Evolutionary conservation across 2,329 filamentous ascomycete genomes (phyloP).

Genomic region (Colletotrichum higginsianum): DNA sequence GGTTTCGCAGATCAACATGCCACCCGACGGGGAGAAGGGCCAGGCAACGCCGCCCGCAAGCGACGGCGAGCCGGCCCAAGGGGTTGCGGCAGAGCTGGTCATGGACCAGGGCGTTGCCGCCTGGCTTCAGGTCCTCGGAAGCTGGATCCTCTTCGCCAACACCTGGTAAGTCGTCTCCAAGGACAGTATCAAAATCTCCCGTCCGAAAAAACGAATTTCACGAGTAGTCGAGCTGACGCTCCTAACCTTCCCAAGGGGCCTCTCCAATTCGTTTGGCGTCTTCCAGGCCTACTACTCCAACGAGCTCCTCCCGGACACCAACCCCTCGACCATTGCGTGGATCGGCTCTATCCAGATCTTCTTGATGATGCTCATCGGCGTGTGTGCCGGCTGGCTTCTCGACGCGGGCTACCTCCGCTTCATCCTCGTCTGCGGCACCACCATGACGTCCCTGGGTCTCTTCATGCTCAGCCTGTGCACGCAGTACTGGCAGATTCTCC

Average conservation of each 20-base stretch:
- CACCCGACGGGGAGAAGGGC: slow-evolving; percentile 3
- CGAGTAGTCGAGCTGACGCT: neutral
- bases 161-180: slow-evolving; percentile 47
- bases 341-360: slow-evolving; percentile 64
- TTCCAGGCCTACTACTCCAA: slow-evolving; percentile 68
- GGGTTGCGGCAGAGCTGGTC: neutral
- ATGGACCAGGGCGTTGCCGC: slow-evolving; percentile 54
- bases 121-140: slow-evolving; percentile 64
- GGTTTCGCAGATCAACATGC: neutral
- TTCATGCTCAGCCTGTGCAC: slow-evolving; percentile 58
- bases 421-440: slow-evolving; percentile 57
- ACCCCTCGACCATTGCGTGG: slow-evolving; percentile 54
- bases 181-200: neutral
- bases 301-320: slow-evolving; percentile 43
- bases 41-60: neutral
- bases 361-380: slow-evolving; percentile 59
- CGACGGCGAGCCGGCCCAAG: neutral
- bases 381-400: slow-evolving; percentile 61
- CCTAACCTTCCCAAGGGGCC: slow-evolving; percentile 52
- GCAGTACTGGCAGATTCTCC: slow-evolving; percentile 61
- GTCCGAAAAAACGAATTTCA: neutral
- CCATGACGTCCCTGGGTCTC: slow-evolving; percentile 62
- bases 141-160: slow-evolving; percentile 65
- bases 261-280: slow-evolving; percentile 63
- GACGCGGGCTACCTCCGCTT: slow-evolving; percentile 62